Base-by-base conservation (phyloP, 2,329 filamentous ascomycete species). In the Pezicula radicicola region DNA sequence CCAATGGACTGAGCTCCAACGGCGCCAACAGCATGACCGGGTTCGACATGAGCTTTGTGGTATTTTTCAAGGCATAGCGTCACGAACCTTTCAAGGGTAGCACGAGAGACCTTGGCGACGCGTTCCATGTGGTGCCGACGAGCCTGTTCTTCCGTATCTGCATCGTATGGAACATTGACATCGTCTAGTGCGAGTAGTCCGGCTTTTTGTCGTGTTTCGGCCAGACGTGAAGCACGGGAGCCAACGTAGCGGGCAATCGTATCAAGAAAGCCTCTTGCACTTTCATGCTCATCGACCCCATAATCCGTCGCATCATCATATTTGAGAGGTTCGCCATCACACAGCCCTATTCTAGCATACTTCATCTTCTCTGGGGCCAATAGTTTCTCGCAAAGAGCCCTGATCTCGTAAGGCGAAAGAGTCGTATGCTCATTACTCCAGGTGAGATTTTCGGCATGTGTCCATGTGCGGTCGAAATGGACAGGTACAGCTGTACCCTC, bases 1-100 rank as follows among this genome's bases (percentile, higher is more conserved):
- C 94, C 94, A 62, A 99, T 99, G 1, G 93, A 97, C 70, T 99
- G 94, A 1, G 94, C 94, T 59, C 94, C 94, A 36, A 97, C 91
- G 15, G 94, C 94, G 56, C 94, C 94, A 0, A 99, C 94, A 5
- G 94, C 92, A 66, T 97, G 93, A 3, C 94, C 94, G 12, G 94
- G 92, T 68, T 99, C 92, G 18, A 96, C 89, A 59, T 91, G 89
- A 1, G 93, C 93, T 68, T 87, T 89, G 60, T 91, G 87, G 70
- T 96, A 97, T 70, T 97, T 97, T 61, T 85, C 83, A 46, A 97
- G 75, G 66, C 93, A 97, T 36, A 93, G 77, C 27, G 79, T 75
- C 61, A 99, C 85, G 69, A 97, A 99, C 1, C 80, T 75, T 41
- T 79, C 75, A 15, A 97, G 75, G 0, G 91, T 93, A 1, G 75